Conservation (phyloP, 2,329 filamentous ascomycete species). For the Fusarium protoensiforme region DNA sequence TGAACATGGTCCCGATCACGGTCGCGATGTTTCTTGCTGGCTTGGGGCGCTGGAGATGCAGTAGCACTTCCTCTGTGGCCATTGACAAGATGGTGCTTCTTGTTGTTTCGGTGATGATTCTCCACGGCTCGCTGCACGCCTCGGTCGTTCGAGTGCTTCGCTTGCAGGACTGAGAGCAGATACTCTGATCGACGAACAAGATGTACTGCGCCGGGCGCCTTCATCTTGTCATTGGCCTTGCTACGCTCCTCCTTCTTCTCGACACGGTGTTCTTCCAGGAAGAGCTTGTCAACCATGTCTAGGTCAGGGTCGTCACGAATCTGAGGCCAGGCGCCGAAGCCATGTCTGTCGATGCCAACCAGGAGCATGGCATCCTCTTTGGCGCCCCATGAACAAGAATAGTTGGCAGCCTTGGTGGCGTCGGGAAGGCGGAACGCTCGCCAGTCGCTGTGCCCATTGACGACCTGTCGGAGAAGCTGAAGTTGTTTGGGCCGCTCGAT, state of each 20-base stretch:
- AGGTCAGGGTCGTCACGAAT: conserved; percentile 94
- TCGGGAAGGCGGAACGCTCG: conserved; percentile 87
- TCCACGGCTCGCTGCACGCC: conserved; percentile 84
- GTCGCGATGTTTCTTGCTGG: conserved; percentile 57
- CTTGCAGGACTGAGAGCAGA: conserved; percentile 91
- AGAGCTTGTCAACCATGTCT: conserved; percentile 89
- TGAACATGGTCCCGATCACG: conserved; percentile 59
- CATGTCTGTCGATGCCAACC: conserved; percentile 90
- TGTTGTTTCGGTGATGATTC: conserved; percentile 95
- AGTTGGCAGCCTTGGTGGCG: conserved; percentile 91
- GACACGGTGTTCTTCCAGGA: conserved; percentile 96
- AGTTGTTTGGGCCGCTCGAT: conserved; percentile 92
- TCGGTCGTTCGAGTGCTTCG: conserved; percentile 81
- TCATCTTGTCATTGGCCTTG: conserved; percentile 80
- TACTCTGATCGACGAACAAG: conserved; percentile 96
- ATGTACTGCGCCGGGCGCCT: conserved; percentile 96
- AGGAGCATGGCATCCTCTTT: conserved; percentile 98
- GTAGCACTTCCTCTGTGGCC: conserved; percentile 73
- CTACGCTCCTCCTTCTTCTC: conserved; percentile 95
- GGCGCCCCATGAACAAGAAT: conserved; percentile 91
- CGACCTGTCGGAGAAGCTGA: conserved; percentile 81
- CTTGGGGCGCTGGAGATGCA: conserved; percentile 75
- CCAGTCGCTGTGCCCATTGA: conserved; percentile 75
- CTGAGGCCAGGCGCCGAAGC: conserved; percentile 94
- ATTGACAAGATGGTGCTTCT: conserved; percentile 72